Evolutionary conservation across 2,329 filamentous ascomycete species (phyloP).

Genomic region (Colletotrichum orchidophilum): DNA sequence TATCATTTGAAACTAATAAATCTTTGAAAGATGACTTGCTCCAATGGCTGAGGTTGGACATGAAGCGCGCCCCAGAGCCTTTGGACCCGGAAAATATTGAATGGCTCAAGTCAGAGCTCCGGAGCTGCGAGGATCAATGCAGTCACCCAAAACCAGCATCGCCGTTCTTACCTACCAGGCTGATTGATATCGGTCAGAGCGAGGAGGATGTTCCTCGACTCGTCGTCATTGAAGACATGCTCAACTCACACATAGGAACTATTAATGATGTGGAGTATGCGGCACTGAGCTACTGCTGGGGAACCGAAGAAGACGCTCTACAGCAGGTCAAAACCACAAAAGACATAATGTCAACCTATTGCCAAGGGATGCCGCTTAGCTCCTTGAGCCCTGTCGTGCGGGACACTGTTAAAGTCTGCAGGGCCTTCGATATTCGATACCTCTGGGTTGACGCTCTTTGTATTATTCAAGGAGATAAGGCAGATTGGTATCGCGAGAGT

Average conservation of each 20-base stretch:
- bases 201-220: background rate
- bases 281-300: conserved; percentile 15
- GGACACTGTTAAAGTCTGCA: background rate
- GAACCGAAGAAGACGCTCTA: background rate
- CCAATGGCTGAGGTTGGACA: background rate
- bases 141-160: background rate
- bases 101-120: background rate
- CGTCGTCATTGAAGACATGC: background rate
- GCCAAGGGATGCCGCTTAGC: background rate
- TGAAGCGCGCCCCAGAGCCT: background rate
- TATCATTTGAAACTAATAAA: background rate
- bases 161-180: background rate
- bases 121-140: background rate
- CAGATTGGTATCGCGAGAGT: conserved; percentile 34
- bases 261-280: background rate
- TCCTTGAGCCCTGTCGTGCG: background rate
- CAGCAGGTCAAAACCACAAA: background rate
- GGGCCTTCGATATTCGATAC: conserved; percentile 36
- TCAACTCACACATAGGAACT: background rate
- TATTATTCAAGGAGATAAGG: conserved; percentile 39
- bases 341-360: background rate
- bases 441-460: conserved; percentile 44
- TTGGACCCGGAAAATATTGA: background rate
- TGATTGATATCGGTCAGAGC: background rate
- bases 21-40: background rate